These are phyloP conservation scores for Fistulifera pelliculosa DNA, from an alignment of 108 stramenopile genomes.

Conservation along the genomic window DNA sequence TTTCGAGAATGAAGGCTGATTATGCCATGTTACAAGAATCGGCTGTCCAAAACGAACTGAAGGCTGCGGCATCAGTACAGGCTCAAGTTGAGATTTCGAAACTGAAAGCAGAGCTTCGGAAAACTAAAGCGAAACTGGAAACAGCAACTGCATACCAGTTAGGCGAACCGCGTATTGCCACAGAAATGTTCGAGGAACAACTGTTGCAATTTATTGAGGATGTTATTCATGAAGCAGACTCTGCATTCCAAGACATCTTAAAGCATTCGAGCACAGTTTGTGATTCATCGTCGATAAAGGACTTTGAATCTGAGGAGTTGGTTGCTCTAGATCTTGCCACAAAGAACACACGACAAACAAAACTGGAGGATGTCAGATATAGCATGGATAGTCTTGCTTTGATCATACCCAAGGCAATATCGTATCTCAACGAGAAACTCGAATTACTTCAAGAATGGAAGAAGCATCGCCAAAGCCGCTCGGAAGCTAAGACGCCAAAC, in stretches of 20 bases:
- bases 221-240: conserved; percentile 2
- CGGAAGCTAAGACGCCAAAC: background rate
- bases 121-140: background rate
- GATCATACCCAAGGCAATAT: background rate
- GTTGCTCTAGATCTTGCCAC: background rate
- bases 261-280: too few species aligned
- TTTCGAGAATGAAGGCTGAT: conserved; percentile 13
- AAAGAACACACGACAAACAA: background rate
- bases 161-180: too few species aligned
- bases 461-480: background rate
- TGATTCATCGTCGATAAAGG: background rate
- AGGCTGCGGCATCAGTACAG: background rate
- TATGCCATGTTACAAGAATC: background rate
- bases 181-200: background rate
- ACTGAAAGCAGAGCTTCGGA: background rate
- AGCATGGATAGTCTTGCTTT: background rate
- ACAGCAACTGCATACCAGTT: background rate
- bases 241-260: background rate
- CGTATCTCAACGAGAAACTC: conserved; percentile 2
- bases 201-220: conserved; percentile 3
- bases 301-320: background rate
- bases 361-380: background rate
- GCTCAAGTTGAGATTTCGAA: background rate
- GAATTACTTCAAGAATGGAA: conserved; percentile 1
- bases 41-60: background rate